Conservation (phyloP, 2,329 filamentous ascomycete species). For the Pseudogymnoascus sp. region DNA sequence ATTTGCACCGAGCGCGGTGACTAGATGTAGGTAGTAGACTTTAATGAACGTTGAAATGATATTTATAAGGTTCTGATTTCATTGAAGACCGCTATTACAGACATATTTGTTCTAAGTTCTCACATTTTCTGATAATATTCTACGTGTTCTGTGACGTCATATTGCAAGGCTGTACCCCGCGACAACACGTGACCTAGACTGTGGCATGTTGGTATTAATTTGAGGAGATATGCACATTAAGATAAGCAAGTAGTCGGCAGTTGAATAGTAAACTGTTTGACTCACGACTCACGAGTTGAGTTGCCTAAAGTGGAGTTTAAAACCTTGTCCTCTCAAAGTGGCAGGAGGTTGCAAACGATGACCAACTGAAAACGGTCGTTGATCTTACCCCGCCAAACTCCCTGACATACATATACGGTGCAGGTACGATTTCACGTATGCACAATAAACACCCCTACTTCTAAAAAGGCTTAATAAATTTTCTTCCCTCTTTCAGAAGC, state of each 20-base stretch:
- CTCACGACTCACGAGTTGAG: constrained; percentile 4
- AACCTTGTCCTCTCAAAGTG: background rate
- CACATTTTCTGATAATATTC: background rate
- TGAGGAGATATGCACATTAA: background rate
- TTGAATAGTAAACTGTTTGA: background rate
- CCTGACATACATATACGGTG: background rate
- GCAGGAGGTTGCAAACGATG: constrained; percentile 7
- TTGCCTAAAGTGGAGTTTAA: background rate
- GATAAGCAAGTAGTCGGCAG: background rate
- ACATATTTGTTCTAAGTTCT: background rate
- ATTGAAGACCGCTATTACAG: background rate
- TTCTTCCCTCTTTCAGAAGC: background rate
- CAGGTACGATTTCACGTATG: background rate
- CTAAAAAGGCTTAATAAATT: background rate
- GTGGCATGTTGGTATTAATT: background rate
- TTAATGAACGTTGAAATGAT: background rate
- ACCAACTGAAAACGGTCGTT: constrained; percentile 2
- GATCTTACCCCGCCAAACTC: background rate
- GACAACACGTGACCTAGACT: background rate
- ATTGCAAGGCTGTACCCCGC: background rate
- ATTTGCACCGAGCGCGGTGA: too few species aligned
- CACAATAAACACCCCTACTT: background rate
- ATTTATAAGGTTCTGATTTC: background rate
- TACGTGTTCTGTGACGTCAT: background rate
- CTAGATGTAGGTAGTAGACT: too few species aligned